These are phyloP conservation scores for Gossypioides kirkii DNA, from an alignment of 345 rosid genomes.

Conservation along the genomic window DNA sequence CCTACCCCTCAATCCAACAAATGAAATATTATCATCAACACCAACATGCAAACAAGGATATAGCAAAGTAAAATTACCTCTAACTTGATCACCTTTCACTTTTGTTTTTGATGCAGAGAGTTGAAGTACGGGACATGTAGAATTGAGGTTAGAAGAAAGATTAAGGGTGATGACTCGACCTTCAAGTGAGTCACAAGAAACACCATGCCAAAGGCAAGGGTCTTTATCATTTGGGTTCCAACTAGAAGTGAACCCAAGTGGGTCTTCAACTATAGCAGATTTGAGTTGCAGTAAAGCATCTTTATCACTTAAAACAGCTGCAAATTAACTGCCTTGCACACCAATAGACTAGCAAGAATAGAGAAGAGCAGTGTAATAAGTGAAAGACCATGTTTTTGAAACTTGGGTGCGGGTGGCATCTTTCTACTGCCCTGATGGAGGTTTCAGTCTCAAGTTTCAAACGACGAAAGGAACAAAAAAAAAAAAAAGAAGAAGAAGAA, in stretches of 20 bases:
- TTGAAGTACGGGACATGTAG: conserved; percentile 25
- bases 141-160: conserved; percentile 1
- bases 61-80: conserved; percentile 4
- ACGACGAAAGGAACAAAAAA: not conserved
- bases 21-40: not conserved
- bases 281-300: conserved; percentile 35
- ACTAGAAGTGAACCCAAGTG: conserved; percentile 37
- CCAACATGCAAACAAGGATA: not conserved
- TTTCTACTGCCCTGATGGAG: not conserved
- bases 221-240: conserved; percentile 42
- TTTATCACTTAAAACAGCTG: conserved; percentile 21
- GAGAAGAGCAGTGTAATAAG: not conserved
- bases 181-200: not conserved
- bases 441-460: not conserved
- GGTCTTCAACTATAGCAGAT: conserved; percentile 38
- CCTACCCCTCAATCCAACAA: not conserved
- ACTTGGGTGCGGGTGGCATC: not conserved
- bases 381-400: not conserved
- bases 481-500: not conserved
- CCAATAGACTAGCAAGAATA: not conserved
- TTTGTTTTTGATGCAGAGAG: conserved; percentile 3
- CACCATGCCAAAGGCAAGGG: conserved; percentile 14
- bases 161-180: conserved; percentile 5
- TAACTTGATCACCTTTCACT: not conserved
- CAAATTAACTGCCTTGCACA: not conserved